phyloP scores from a whole-genome alignment of 305 asterid species.

The Fraxinus velutina region DNA sequence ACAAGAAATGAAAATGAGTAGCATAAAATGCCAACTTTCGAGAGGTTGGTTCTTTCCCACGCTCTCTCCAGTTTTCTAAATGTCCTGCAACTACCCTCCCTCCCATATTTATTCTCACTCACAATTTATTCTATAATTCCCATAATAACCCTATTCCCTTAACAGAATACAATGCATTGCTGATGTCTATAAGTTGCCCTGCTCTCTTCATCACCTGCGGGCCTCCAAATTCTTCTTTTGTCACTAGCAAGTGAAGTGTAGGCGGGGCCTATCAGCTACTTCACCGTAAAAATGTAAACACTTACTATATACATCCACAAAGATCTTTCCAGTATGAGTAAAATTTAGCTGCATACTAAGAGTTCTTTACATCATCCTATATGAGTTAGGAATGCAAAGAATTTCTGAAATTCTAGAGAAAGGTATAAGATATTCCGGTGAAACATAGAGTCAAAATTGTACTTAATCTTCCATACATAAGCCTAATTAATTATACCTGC shows the following conservation, averaged over 20 bases:
- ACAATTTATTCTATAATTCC: background rate
- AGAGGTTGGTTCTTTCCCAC: background rate
- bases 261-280: background rate
- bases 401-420: slow-evolving; percentile 14
- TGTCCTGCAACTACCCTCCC: background rate
- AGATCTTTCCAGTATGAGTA: background rate
- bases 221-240: background rate
- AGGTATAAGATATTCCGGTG: background rate
- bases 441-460: background rate
- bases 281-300: background rate
- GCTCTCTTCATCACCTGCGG: background rate
- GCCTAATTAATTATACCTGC: slow-evolving; percentile 57
- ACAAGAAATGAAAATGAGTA: background rate
- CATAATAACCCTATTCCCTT: background rate
- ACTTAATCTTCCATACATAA: slow-evolving; percentile 6
- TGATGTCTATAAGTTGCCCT: background rate
- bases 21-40: background rate
- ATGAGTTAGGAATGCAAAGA: slow-evolving; percentile 7
- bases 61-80: background rate
- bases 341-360: background rate
- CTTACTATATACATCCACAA: background rate
- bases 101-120: background rate
- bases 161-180: background rate
- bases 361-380: background rate
- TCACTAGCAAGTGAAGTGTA: background rate